Evolutionary conservation across 1,139 yeast genomes (phyloP).

Genomic region (Geotrichum restrictum): DNA sequence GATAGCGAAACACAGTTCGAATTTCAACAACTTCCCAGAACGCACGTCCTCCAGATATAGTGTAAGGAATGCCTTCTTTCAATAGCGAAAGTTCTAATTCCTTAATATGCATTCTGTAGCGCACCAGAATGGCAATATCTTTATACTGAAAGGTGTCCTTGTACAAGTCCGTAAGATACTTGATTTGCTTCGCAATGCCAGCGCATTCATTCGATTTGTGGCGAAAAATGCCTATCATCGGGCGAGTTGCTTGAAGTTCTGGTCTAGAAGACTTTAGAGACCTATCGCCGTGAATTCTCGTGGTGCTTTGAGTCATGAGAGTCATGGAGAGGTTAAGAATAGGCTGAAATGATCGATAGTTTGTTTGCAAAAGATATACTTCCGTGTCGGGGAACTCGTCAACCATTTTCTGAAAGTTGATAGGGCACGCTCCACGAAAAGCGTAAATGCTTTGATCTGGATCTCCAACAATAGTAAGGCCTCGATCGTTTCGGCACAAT

Average conservation of each 20-base stretch:
- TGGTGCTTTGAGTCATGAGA: constrained; percentile 59
- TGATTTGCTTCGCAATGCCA: constrained; percentile 55
- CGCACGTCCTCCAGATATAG: constrained; percentile 35
- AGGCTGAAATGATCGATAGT: constrained; percentile 73
- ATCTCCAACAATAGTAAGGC: constrained; percentile 79
- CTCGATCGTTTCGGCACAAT: constrained; percentile 46
- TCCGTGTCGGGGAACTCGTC: constrained; percentile 42
- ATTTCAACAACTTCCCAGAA: constrained; percentile 20
- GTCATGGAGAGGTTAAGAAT: constrained; percentile 63
- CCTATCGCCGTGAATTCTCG: constrained; percentile 23
- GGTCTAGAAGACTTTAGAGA: constrained; percentile 8
- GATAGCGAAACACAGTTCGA: constrained; percentile 50
- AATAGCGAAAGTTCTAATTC: constrained; percentile 60
- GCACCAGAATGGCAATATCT: constrained; percentile 68
- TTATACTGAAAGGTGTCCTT: constrained; percentile 40
- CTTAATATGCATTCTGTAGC: constrained; percentile 58
- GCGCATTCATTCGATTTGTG: constrained; percentile 53
- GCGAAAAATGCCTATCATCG: constrained; percentile 40
- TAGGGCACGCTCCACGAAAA: constrained; percentile 63
- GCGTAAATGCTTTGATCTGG: constrained; percentile 92
- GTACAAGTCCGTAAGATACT: constrained; percentile 29
- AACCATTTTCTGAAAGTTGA: constrained; percentile 62
- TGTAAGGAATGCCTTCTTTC: constrained; percentile 56
- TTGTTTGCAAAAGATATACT: constrained; percentile 54
- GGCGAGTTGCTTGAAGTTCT: background rate